These are phyloP conservation scores for Nicotiana sylvestris DNA, from an alignment of 257 asterid genomes.

Conservation along the genomic window DNA sequence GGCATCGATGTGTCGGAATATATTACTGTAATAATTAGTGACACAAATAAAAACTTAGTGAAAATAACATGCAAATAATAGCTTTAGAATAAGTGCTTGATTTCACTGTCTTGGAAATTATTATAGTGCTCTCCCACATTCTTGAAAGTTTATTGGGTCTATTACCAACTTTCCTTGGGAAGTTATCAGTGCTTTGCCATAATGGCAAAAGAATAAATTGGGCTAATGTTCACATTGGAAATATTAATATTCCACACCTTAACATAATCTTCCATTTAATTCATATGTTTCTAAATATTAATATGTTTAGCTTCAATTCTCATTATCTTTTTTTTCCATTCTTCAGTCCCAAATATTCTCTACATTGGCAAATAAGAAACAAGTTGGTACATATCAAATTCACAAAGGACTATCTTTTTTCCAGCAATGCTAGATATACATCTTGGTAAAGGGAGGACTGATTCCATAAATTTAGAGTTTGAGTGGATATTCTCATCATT, in stretches of 20 bases:
- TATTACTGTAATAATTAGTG: neutral
- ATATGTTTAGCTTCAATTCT: neutral
- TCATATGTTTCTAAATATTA: neutral
- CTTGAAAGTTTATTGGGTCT: neutral
- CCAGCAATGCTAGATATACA: neutral
- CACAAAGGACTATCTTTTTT: neutral
- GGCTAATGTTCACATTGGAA: neutral
- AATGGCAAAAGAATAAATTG: neutral
- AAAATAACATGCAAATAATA: neutral
- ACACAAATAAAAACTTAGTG: neutral
- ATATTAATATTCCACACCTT: neutral
- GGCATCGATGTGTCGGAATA: neutral
- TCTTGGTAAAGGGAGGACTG: neutral
- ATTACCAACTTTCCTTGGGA: neutral
- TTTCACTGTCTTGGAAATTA: neutral
- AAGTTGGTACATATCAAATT: neutral
- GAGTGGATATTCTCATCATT: conserved; percentile 1
- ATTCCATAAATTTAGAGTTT: neutral
- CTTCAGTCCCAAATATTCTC: too few relatives aligned
- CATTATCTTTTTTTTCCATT: neutral
- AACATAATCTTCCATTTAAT: neutral
- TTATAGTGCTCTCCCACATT: neutral
- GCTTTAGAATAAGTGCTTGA: neutral
- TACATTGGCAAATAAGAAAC: neutral
- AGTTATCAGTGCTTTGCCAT: neutral